Base-by-base conservation (phyloP, 106 monocot species). In the Cymbidium sinense region DNA sequence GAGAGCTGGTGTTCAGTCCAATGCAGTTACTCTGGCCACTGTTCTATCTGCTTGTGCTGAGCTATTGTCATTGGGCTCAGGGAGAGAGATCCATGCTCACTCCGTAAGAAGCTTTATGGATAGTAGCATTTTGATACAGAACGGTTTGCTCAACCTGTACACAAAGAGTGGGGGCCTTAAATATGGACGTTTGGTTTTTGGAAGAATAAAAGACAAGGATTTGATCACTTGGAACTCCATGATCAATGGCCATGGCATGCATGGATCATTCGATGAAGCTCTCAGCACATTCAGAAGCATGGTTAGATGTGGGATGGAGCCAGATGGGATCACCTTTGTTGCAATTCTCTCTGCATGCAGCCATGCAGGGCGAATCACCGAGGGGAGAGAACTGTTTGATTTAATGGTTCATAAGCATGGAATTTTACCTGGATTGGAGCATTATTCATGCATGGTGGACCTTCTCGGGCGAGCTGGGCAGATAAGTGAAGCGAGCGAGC, bases 361-460 rank as follows among this genome's bases (percentile, higher is more conserved):
- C 75, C 90, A 90, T 44, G 79, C 88, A 0, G 90, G 93, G 1
- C 73, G 65, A 33, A 86, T 93, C 2, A 4, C 77, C 2, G 82
- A 84, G 30, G 93, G 90, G 18, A 84, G 81, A 29, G 23, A 39
- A 0, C 13, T 90, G 28, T 90, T 93, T 36, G 82, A 86, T 55
- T 75, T 43, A 35, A 90, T 93, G 90, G 6, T 84, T 6, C 3
- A 35, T 13, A 31, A 82, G 28, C 79, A 81, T 76, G 82, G 82
- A 5, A 25, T 89, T 52, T 55, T 52, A 0, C 93, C 90, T 15
- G 33, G 52, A 2, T 78, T 90, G 86, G 93, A 90, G 65, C 93
- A 93, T 39, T 93, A 93, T 67, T 84, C 93, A n/a, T 93, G 93
- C 77, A 79, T 93, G 82, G 90, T 93, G 29, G 90, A 93, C 76